Evolutionary conservation across 495 filamentous ascomycete genomes (phyloP), one percentile per base, ranked within the genome.

Genomic region (Aspergillus wentii): DNA sequence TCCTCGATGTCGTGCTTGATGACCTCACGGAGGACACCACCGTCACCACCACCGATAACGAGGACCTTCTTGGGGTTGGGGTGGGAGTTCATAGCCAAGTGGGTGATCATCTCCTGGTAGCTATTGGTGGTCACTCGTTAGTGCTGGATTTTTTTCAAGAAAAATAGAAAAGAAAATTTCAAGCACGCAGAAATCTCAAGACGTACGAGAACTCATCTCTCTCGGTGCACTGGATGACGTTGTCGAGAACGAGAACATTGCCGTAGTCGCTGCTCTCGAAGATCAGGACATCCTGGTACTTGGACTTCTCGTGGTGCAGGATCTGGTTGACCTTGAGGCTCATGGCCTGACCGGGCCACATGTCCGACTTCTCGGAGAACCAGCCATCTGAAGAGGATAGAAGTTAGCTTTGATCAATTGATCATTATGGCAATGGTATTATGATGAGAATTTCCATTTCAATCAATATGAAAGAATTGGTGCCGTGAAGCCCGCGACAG

Each of bases 91-190:
- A 99, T 90, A 67, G 88, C 92, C 36, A 97, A 77, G 69, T 99
- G 89, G 41, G 92, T 88, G 71, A 99, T 99, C 92, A 99, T 99
- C 79, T 99, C 94, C 72, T 99, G 94, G 80, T 97, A 97, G 43
- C 78, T 82, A 40, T 35, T 30, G n/a, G 16, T 39, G 17, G 23
- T 32, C 17, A 13, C 18, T 17, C 9, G 8, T 26, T 10, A 16
- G 34, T 45, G 10, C 10, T 25, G 22, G 26, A 16, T 36, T 17
- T 16, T 17, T 16, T n/a, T n/a, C n/a, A n/a, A n/a, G n/a, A n/a
- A n/a, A n/a, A n/a, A n/a, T n/a, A n/a, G n/a, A n/a, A n/a, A n/a
- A n/a, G n/a, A n/a, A n/a, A n/a, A n/a, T n/a, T n/a, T n/a, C n/a
- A n/a, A n/a, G n/a, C n/a, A n/a, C n/a, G n/a, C n/a, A n/a, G n/a